Conservation (phyloP, 495 filamentous ascomycete genomes). For the Lichina pygmaea region DNA sequence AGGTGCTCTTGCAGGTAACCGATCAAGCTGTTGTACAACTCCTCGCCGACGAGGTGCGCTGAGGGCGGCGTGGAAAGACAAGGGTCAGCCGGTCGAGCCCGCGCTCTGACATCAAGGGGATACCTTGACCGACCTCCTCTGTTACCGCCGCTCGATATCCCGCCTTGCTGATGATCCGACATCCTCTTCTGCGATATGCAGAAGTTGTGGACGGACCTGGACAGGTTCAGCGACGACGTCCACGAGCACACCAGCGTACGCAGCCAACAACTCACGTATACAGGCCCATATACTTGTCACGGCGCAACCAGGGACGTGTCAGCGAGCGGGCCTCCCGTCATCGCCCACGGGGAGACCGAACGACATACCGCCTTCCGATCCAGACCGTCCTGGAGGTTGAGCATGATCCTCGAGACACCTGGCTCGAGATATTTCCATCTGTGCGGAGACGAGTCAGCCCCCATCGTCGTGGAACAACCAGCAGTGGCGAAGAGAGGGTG, state of each 20-base stretch:
- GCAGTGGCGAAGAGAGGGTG: not conserved
- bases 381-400: constrained; percentile 64
- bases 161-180: not conserved
- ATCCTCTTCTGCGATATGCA: constrained; percentile 86
- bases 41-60: constrained; percentile 89
- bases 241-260: not conserved
- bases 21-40: constrained; percentile 77
- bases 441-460: constrained; percentile 3
- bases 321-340: not conserved
- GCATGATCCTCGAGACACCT: constrained; percentile 82
- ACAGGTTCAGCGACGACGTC: not conserved
- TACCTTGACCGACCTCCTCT: constrained; percentile 10
- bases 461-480: not conserved
- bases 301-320: constrained; percentile 1
- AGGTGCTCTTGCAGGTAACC: constrained; percentile 62
- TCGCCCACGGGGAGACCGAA: too few species aligned
- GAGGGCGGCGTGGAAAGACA: not conserved
- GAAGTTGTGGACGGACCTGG: constrained; percentile 88
- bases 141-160: constrained; percentile 1
- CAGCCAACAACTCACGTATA: constrained; percentile 43
- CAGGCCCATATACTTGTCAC: constrained; percentile 67
- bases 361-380: constrained; percentile 61
- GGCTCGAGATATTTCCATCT: constrained; percentile 77
- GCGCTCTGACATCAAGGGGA: not conserved
- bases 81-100: too few species aligned